These are phyloP conservation scores for Torulaspora globosa DNA, from an alignment of 1,139 yeast species.

Conservation along the genomic window DNA sequence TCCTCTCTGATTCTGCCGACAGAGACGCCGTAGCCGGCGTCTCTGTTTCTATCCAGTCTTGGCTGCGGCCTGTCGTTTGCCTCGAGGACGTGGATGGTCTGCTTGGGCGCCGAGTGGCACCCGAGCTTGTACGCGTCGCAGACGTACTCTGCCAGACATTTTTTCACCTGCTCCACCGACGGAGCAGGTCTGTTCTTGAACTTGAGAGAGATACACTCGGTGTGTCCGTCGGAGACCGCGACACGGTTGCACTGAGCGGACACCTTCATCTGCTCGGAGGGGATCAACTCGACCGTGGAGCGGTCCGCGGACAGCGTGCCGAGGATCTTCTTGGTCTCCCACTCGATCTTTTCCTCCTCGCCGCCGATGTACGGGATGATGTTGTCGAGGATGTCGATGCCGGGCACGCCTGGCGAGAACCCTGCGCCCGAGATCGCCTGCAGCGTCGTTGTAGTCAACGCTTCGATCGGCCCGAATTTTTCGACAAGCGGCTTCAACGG, in stretches of 20 bases:
- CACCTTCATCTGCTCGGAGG: conserved; percentile 71
- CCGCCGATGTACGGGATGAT: conserved; percentile 92
- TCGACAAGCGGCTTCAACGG: conserved; percentile 92
- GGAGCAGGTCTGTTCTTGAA: conserved; percentile 84
- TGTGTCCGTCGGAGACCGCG: conserved; percentile 96
- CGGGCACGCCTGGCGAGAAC: conserved; percentile 95
- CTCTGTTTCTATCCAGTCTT: conserved; percentile 93
- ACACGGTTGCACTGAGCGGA: conserved; percentile 97
- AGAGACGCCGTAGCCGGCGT: conserved; percentile 87
- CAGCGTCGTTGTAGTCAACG: conserved; percentile 83
- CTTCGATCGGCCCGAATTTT: conserved; percentile 81
- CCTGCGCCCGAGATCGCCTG: conserved; percentile 99
- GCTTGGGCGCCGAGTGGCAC: conserved; percentile 90
- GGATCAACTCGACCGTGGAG: conserved; percentile 55
- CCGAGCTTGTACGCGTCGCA: conserved; percentile 77
- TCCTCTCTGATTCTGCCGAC: conserved; percentile 95
- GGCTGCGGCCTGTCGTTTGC: conserved; percentile 97
- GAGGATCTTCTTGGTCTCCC: conserved; percentile 94
- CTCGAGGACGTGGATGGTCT: conserved; percentile 86
- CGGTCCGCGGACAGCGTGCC: conserved; percentile 56
- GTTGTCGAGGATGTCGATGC: conserved; percentile 91
- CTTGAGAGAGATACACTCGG: conserved; percentile 86
- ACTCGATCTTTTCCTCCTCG: conserved; percentile 97
- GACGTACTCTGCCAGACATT: conserved; percentile 64
- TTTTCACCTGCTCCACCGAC: conserved; percentile 70